A percentile compares a stretch with the other conserved stretches of the same genome.
These are phyloP conservation scores for Linnemannia elongata DNA, from an alignment of 192 early-diverging fungal genomes.

Conservation along the genomic window DNA sequence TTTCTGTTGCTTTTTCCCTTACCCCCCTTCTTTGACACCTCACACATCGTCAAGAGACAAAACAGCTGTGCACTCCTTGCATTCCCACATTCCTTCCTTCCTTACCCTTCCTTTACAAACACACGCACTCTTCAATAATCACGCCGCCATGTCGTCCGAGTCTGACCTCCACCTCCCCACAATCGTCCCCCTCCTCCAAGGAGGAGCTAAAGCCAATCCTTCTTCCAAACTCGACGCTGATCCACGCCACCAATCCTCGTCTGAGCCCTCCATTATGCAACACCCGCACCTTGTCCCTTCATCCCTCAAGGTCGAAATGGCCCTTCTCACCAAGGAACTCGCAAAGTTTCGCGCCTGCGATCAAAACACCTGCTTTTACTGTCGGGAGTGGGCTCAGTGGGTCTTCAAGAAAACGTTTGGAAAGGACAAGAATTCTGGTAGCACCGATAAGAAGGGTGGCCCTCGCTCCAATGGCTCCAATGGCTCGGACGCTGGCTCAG, in stretches of 20 bases:
- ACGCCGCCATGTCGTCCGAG: conserved; percentile 50
- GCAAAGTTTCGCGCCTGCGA: conserved; percentile 79
- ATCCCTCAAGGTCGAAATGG: conserved; percentile 74
- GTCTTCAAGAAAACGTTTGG: conserved; percentile 78
- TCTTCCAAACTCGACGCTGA: conserved; percentile 12
- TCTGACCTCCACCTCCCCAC: conserved; percentile 55
- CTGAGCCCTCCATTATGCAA: conserved; percentile 33
- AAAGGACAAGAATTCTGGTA: conserved; percentile 39
- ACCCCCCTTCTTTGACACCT: background rate
- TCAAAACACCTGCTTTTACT: conserved; percentile 78
- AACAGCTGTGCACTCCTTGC: background rate
- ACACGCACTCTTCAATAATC: background rate
- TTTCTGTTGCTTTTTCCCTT: background rate
- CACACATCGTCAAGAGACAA: background rate
- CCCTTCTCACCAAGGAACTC: conserved; percentile 75
- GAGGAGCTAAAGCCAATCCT: conserved; percentile 21
- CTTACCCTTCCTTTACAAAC: background rate
- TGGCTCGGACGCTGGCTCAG: background rate
- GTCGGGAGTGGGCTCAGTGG: conserved; percentile 85
- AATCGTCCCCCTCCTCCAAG: conserved; percentile 48
- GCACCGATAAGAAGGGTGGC: conserved; percentile 39
- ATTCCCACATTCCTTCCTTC: background rate
- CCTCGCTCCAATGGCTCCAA: conserved; percentile 43
- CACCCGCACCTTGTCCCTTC: conserved; percentile 57
- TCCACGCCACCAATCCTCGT: conserved; percentile 22